A percentile compares a stretch with the other conserved stretches of the same genome.
These are phyloP conservation scores for Nannizzia gypsea DNA, from an alignment of 2,329 filamentous ascomycete genomes.

Conservation along the genomic window DNA sequence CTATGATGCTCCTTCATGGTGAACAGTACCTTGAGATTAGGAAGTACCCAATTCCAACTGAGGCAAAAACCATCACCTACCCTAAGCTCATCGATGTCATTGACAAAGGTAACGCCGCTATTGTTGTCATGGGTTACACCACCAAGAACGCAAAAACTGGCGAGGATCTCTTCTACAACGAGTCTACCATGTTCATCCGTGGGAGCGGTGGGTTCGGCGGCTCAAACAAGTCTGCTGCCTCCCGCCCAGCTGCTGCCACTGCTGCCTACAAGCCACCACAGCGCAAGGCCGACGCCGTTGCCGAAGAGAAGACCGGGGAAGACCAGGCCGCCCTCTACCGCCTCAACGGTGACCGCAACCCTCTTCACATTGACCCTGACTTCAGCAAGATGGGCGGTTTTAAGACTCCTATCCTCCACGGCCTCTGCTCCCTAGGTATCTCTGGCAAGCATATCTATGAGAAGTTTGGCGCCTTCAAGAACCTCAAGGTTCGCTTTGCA, in stretches of 20 bases:
- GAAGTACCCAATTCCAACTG: slow-evolving; percentile 82
- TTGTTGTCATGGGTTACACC: slow-evolving; percentile 66
- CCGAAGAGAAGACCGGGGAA: slow-evolving; percentile 74
- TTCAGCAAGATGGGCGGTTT: slow-evolving; percentile 96
- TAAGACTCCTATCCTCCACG: slow-evolving; percentile 86
- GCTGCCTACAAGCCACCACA: slow-evolving; percentile 66
- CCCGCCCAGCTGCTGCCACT: slow-evolving; percentile 67
- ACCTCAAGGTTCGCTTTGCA: slow-evolving; percentile 85
- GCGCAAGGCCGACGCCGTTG: slow-evolving; percentile 64
- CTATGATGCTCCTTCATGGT: slow-evolving; percentile 97
- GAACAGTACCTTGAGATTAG: slow-evolving; percentile 96
- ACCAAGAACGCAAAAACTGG: slow-evolving; percentile 77
- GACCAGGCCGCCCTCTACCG: slow-evolving; percentile 92
- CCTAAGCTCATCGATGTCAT: slow-evolving; percentile 83
- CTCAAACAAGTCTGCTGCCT: slow-evolving; percentile 52
- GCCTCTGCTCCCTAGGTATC: slow-evolving; percentile 90
- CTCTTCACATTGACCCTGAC: slow-evolving; percentile 84
- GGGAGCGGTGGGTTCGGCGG: slow-evolving; percentile 87
- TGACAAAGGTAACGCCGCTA: slow-evolving; percentile 84
- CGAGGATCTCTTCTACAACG: slow-evolving; percentile 93
- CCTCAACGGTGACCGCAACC: slow-evolving; percentile 88
- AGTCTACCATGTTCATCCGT: slow-evolving; percentile 82
- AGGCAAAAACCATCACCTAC: slow-evolving; percentile 61
- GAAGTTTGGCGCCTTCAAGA: slow-evolving; percentile 71
- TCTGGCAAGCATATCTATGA: slow-evolving; percentile 81